phyloP scores from a whole-genome alignment of 1,284 basidiomycete genomes.

The Coniferiporia sulphurascens region DNA sequence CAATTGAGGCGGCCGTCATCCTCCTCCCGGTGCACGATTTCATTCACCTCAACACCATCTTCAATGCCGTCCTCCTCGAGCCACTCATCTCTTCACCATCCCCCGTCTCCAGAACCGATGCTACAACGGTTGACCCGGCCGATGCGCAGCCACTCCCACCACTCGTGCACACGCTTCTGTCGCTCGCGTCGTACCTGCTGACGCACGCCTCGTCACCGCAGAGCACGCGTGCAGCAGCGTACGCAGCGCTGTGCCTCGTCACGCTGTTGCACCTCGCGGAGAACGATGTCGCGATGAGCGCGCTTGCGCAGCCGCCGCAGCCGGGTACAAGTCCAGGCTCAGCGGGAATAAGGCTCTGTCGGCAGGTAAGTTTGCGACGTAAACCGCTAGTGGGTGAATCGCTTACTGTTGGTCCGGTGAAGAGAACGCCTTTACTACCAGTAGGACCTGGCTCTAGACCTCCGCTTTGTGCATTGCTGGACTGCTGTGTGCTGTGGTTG shows the following conservation, averaged over 20 bases:
- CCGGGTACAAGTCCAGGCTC: slow-evolving; percentile 8
- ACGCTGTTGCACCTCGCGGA: slow-evolving; percentile 46
- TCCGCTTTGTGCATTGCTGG: slow-evolving; percentile 50
- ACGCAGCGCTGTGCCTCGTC: slow-evolving; percentile 52
- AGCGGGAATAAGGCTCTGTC: slow-evolving; percentile 46
- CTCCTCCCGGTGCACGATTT: slow-evolving; percentile 59
- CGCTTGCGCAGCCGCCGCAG: slow-evolving; percentile 35
- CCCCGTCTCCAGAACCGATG: not conserved
- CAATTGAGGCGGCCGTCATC: slow-evolving; percentile 53
- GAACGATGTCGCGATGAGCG: slow-evolving; percentile 41
- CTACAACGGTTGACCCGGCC: slow-evolving; percentile 8
- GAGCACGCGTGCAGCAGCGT: slow-evolving; percentile 51
- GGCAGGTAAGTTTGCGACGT: slow-evolving; percentile 42
- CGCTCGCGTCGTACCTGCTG: slow-evolving; percentile 56
- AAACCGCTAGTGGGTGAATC: not conserved
- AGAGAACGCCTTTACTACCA: slow-evolving; percentile 52
- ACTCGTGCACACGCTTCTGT: slow-evolving; percentile 43
- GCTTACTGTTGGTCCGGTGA: not conserved
- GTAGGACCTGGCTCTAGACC: slow-evolving; percentile 34
- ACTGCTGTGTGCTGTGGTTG: slow-evolving; percentile 63
- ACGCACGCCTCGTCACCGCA: slow-evolving; percentile 57
- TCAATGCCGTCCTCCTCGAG: slow-evolving; percentile 41
- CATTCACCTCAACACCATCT: slow-evolving; percentile 42
- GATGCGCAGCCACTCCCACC: slow-evolving; percentile 26
- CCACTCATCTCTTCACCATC: slow-evolving; percentile 27